Base-by-base conservation (phyloP, 805 yeast species). In the Pichia pseudocactophila region DNA sequence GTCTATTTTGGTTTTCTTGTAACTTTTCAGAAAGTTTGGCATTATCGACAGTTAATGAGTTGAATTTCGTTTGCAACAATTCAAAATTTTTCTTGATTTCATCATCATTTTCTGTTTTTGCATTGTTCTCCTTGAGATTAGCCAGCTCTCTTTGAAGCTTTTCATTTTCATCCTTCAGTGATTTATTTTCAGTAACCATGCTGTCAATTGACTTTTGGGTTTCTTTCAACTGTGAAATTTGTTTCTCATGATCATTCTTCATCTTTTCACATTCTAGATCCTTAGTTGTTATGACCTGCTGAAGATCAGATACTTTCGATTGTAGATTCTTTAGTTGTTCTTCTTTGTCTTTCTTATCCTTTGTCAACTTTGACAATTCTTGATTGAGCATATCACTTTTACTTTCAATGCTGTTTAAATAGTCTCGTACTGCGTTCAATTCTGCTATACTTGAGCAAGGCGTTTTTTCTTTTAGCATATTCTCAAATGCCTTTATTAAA, bases 391-490 rank as follows among this genome's bases (percentile, higher is more conserved):
- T 58, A 2, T 66, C 66, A 27, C 73, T 76, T 54, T 83, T 82
- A 39, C 75, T 69, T 17, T 71, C 72, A 39, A 84, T 58, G 26
- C 83, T 79, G 31, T 70, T 67, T 39, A 90, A 69, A 59, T 80
- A 89, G 33, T 81, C 87, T 28, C 78, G 76, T 32, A 90, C 65
- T 7, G 75, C 66, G 9, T 77, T 84, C 2, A 82, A 76, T 55
- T 90, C 96, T 1, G 80, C 65, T 18, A 92, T 76, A 30, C 80
- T 73, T 1, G 83, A 71, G 39, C 85, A 71, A 0, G 97, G 97
- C 0, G 97, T 89, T 49, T 74, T 63, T 53, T 90, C 97, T 40
- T 74, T 69, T 45, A 90, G 63, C 12, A 82, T 73, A 43, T 66
- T 76, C 55, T 87, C 96, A 51, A 89, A 82, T 0, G 65, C 54